Evolutionary conservation across 768 basidiomycete genomes (phyloP), one percentile per base, ranked within the genome.

Genomic region (Suillus occidentalis): DNA sequence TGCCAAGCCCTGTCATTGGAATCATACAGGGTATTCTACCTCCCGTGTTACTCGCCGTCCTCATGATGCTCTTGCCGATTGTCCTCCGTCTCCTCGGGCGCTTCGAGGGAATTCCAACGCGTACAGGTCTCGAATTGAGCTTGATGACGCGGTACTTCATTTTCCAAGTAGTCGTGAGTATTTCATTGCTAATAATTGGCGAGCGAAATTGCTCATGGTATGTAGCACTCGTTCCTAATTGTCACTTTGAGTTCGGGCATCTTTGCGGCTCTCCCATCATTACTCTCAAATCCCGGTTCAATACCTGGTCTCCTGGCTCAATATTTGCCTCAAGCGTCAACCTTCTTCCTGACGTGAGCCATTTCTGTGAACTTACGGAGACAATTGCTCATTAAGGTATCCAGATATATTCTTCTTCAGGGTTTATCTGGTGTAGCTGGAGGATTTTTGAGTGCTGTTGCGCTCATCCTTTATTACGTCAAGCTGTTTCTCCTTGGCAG

Each of bases 111-210:
- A 93, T 95, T 22, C 95, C 97, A 0, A 89, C 91, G 68, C 83
- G 84, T 40, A 92, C 89, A 0, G 89, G 87, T 1, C 78, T 99
- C 49, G 97, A 99, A 70, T 83, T 97, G 6, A 92, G 90, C 60
- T 77, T 99, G 72, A 97, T 98, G 96, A 89, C 87, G 1, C 83
- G 97, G 25, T 99, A 84, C 79, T 97, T 97, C 80, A 80, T 94
- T 67, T 97, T 97, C 84, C 90, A 92, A 79, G 92, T 96, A 58
- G 79, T 97, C 61, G 94, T 96, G 77, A 68, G 93, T 86, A 5
- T 42, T 53, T 28, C 18, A 3, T 14, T 25, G n/a, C 12, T 62
- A 25, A 22, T 57, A 25, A 42, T 57, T 43, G 20, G 43, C 67
- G 39, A 62, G 16, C 45, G 12, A n/a, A 20, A 20, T 36, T 16